These are phyloP conservation scores for Hyphopichia fennica DNA, from an alignment of 1,139 yeast species.

Conservation along the genomic window DNA sequence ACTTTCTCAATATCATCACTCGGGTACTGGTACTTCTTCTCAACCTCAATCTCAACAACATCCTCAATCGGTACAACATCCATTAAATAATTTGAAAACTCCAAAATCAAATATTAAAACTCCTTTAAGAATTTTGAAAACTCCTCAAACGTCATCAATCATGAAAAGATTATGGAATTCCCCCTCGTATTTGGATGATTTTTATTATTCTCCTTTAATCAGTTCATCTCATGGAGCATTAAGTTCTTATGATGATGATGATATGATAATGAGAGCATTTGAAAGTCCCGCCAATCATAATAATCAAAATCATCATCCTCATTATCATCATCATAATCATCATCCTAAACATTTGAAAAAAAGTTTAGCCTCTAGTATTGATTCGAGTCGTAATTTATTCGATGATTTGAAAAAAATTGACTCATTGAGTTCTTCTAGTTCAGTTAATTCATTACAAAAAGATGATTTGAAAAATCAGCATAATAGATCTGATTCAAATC, in stretches of 20 bases:
- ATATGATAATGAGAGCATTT: slow-evolving; percentile 48
- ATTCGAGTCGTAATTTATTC: slow-evolving; percentile 19
- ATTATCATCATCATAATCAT: background rate
- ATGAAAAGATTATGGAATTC: slow-evolving; percentile 59
- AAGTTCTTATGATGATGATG: slow-evolving; percentile 55
- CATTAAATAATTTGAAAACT: slow-evolving; percentile 12
- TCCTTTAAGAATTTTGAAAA: slow-evolving; percentile 39
- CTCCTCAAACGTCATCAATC: slow-evolving; percentile 45
- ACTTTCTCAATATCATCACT: slow-evolving; percentile 8
- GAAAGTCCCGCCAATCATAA: slow-evolving; percentile 25
- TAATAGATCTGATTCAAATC: background rate
- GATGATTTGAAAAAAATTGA: slow-evolving; percentile 16
- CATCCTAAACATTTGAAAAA: slow-evolving; percentile 2
- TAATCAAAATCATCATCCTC: slow-evolving; percentile 1
- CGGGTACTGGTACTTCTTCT: background rate
- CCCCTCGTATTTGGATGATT: slow-evolving; percentile 66
- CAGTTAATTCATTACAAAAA: background rate
- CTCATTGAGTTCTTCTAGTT: background rate
- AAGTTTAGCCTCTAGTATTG: slow-evolving; percentile 5
- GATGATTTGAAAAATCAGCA: background rate
- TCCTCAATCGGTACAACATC: background rate
- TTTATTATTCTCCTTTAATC: slow-evolving; percentile 58
- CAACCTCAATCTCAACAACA: background rate
- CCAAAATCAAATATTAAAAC: slow-evolving; percentile 39
- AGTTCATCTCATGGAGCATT: slow-evolving; percentile 30